Base-by-base conservation (phyloP, 2,329 filamentous ascomycete genomes). In the Cladophialophora psammophila region DNA sequence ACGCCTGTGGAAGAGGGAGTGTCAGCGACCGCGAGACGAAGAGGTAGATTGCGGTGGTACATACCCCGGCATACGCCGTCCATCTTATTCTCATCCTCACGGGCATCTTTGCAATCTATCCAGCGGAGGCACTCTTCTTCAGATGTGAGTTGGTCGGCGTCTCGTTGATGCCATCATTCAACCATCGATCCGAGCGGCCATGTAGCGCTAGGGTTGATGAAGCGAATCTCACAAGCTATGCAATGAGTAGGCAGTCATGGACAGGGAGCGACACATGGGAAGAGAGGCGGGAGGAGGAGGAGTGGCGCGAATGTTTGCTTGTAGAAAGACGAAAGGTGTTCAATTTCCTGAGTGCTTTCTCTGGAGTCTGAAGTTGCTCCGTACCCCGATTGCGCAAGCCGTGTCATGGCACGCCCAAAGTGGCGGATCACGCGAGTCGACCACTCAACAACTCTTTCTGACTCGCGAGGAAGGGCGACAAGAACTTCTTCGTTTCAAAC, bases 1-100 rank as follows among this genome's bases (percentile, higher is more conserved):
- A 97, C 79, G 88, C 86, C 91, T 93, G 73, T 65, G 66, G 53
- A 62, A 54, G 34, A 42, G 10, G 32, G n/a, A n/a, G 40, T 60
- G 69, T 70, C 66, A 67, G 66, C 36, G 38, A 31, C 10, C 5
- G 45, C 35, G 35, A n/a, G 20, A 57, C 42, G 36, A 36, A 38
- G 13, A 34, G 57, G 42, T 40, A 54, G 31, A 55, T n/a, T 35
- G 48, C 65, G 52, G 50, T 31, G 66, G 58, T 34, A 75, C 80
- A 75, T 80, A 85, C 84, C 78, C 82, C 83, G 73, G 83, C 78
- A 74, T 86, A 86, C 68, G 79, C 81, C 72, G 80, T 80, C 74
- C 83, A 78, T 78, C 80, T 82, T 82, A 82, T 85, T 62, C 68
- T 68, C 71, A 71, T 65, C 32, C 56, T 65, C 61, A 55, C 64